Evolutionary conservation across 495 filamentous ascomycete species (phyloP).

Genomic region (Letharia columbiana): DNA sequence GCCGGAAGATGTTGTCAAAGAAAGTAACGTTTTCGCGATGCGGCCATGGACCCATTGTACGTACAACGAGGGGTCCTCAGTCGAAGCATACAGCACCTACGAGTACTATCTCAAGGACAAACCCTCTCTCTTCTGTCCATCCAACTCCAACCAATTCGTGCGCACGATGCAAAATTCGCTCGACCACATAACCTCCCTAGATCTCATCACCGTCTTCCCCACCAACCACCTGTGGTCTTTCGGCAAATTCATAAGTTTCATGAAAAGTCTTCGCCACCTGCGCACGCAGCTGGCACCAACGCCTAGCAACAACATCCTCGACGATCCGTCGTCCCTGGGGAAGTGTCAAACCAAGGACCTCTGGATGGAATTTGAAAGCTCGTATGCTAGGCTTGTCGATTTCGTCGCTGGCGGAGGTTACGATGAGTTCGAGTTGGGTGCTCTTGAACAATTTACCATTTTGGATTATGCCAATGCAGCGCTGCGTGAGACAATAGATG

Average conservation of each 20-base stretch:
- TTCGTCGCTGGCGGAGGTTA: too few species aligned
- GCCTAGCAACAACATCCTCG: not conserved
- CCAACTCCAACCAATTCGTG: not conserved
- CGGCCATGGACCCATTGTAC: conserved; percentile 12
- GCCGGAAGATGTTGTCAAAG: not conserved
- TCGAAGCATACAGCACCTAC: conserved; percentile 16
- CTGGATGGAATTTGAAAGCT: conserved; percentile 10
- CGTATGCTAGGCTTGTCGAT: not conserved
- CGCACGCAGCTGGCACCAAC: conserved; percentile 8
- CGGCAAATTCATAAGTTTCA: not conserved
- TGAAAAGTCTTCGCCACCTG: not conserved
- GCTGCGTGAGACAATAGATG: too few species aligned
- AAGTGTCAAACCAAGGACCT: conserved; percentile 14
- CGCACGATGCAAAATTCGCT: not conserved
- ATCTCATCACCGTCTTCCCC: conserved; percentile 14
- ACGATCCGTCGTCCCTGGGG: not conserved
- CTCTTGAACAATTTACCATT: too few species aligned
- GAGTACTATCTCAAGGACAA: conserved; percentile 9
- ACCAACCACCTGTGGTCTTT: not conserved
- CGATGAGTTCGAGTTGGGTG: too few species aligned
- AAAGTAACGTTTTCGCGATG: not conserved
- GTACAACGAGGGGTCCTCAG: conserved; percentile 15
- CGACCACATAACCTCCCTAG: not conserved
- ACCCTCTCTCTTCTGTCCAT: not conserved
- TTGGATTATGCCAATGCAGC: too few species aligned